phyloP scores from a whole-genome alignment of 1,284 basidiomycete genomes.

The Ustilago xerochloae region DNA sequence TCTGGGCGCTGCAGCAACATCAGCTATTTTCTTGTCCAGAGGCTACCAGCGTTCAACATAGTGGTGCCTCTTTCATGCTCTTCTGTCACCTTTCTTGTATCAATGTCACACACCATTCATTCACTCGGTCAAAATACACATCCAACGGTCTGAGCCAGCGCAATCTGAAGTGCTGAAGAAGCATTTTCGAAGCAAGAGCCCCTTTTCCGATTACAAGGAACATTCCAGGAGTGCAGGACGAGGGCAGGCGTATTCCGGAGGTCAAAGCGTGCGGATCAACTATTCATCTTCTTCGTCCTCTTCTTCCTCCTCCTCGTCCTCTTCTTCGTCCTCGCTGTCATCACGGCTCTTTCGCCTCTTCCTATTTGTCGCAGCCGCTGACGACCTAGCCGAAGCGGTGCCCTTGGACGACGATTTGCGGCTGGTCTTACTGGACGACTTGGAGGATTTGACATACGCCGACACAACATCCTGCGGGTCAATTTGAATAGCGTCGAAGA shows the following conservation, averaged over 20 bases:
- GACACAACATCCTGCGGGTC: constrained; percentile 23
- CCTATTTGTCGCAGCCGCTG: constrained; percentile 15
- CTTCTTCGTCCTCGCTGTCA: constrained; percentile 22
- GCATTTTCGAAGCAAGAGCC: no score
- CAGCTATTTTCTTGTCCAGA: constrained; percentile 32
- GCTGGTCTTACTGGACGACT: constrained; percentile 15
- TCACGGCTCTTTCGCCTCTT: constrained; percentile 16
- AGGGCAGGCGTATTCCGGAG: no score
- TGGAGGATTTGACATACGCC: constrained; percentile 21
- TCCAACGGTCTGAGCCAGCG: neutral
- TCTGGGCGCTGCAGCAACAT: constrained; percentile 36
- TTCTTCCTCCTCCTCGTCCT: constrained; percentile 21
- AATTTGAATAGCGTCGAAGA: constrained; percentile 34
- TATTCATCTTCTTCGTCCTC: constrained; percentile 43
- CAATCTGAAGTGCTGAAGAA: no score
- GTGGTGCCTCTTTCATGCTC: neutral
- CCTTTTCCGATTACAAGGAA: no score
- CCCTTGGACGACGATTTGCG: constrained; percentile 30
- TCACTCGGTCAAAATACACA: no score
- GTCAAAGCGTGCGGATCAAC: neutral
- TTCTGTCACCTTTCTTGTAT: constrained; percentile 5
- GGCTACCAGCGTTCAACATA: constrained; percentile 23
- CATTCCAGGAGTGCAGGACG: no score
- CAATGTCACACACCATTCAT: neutral
- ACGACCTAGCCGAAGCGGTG: constrained; percentile 16